A percentile compares a stretch with the other conserved stretches of the same genome.
These are phyloP conservation scores for Hortiboletus rubellus DNA, from an alignment of 1,284 basidiomycete genomes.

Conservation along the genomic window DNA sequence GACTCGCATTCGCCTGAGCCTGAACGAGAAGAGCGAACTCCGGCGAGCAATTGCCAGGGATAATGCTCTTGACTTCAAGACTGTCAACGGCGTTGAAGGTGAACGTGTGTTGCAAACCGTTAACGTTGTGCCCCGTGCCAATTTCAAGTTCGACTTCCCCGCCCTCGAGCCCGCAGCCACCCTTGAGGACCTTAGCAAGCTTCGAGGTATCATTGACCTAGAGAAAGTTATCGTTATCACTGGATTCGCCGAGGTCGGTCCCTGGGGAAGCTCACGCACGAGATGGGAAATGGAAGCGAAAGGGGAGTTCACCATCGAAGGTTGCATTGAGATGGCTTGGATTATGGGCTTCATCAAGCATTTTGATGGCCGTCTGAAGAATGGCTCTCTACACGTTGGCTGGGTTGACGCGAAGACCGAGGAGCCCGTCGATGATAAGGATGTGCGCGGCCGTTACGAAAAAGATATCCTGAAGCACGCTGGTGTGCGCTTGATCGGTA, in stretches of 20 bases:
- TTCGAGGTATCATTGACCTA: slow-evolving; percentile 88
- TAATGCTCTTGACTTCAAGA: slow-evolving; percentile 93
- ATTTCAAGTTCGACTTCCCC: slow-evolving; percentile 97
- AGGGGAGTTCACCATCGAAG: slow-evolving; percentile 94
- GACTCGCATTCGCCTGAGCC: slow-evolving; percentile 77
- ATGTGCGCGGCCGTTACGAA: slow-evolving; percentile 92
- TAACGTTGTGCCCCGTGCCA: slow-evolving; percentile 92
- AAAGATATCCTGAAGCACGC: slow-evolving; percentile 90
- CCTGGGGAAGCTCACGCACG: slow-evolving; percentile 98
- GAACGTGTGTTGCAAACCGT: slow-evolving; percentile 94
- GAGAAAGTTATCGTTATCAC: slow-evolving; percentile 96
- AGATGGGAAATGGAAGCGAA: slow-evolving; percentile 99
- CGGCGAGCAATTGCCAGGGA: slow-evolving; percentile 93
- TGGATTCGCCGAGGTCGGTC: slow-evolving; percentile 97
- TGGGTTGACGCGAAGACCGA: slow-evolving; percentile 97
- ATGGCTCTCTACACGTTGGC: slow-evolving; percentile 90
- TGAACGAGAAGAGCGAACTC: slow-evolving; percentile 83
- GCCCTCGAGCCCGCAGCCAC: slow-evolving; percentile 65
- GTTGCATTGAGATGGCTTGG: slow-evolving; percentile 99
- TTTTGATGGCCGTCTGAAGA: slow-evolving; percentile 94
- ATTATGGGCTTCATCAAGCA: slow-evolving; percentile 99
- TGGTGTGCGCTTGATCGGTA: slow-evolving; percentile 95
- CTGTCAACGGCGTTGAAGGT: slow-evolving; percentile 87
- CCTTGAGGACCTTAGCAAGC: slow-evolving; percentile 71
- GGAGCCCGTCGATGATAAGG: slow-evolving; percentile 98